Evolutionary conservation across 2,329 filamentous ascomycete genomes (phyloP).

Genomic region (Tolypocladium pustulatum): DNA sequence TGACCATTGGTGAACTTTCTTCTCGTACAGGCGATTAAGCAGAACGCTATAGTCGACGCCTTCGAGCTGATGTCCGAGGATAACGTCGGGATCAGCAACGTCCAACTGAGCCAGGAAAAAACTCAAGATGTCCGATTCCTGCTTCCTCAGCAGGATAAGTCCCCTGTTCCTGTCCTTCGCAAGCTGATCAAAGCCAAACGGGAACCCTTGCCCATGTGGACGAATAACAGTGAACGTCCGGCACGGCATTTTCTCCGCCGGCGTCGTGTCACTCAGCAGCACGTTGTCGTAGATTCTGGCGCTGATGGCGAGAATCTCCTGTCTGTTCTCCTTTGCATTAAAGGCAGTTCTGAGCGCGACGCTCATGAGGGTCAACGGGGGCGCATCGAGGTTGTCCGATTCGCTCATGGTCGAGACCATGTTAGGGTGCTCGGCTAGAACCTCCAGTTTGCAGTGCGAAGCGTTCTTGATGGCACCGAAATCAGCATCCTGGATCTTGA

Average conservation of each 20-base stretch:
- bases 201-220: slow-evolving; percentile 65
- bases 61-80: slow-evolving; percentile 92
- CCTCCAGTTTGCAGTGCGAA: slow-evolving; percentile 94
- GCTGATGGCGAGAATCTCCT: slow-evolving; percentile 87
- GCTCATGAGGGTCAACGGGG: slow-evolving; percentile 93
- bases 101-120: slow-evolving; percentile 87
- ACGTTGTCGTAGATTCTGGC: slow-evolving; percentile 89
- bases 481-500: slow-evolving; percentile 78
- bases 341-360: slow-evolving; percentile 78
- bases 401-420: slow-evolving; percentile 64
- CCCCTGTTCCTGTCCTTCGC: slow-evolving; percentile 63
- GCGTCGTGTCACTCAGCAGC: slow-evolving; percentile 74
- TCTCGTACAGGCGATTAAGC: slow-evolving; percentile 75
- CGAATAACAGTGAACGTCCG: slow-evolving; percentile 88
- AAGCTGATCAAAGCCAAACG: slow-evolving; percentile 75
- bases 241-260: slow-evolving; percentile 78
- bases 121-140: slow-evolving; percentile 73
- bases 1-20: slow-evolving; percentile 91
- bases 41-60: slow-evolving; percentile 93
- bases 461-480: slow-evolving; percentile 80
- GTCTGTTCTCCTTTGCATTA: slow-evolving; percentile 88
- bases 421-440: slow-evolving; percentile 68
- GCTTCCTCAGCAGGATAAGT: slow-evolving; percentile 69
- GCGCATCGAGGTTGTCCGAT: slow-evolving; percentile 69
- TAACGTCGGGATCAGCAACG: slow-evolving; percentile 80